phyloP scores from a whole-genome alignment of 2,329 filamentous ascomycete species.

The Huntiella bhutanensis region DNA sequence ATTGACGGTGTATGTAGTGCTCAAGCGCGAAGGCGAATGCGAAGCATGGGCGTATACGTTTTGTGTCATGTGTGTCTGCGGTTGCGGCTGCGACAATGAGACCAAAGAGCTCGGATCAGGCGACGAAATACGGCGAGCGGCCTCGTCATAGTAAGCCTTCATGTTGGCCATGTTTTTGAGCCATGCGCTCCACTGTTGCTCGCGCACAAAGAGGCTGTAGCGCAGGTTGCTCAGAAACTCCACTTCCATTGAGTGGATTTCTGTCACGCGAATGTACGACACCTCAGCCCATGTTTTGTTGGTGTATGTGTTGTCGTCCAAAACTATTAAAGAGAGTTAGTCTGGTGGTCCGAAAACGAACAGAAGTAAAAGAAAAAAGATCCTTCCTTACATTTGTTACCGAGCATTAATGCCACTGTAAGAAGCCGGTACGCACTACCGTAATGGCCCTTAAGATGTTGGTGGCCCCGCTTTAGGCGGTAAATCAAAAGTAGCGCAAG shows the following conservation, averaged over 20 bases:
- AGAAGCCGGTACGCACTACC: slow-evolving; percentile 87
- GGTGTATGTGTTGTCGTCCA: slow-evolving; percentile 97
- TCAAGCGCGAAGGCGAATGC: slow-evolving; percentile 8
- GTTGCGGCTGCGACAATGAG: not conserved
- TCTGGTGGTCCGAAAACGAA: not conserved
- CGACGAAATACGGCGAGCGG: slow-evolving; percentile 32
- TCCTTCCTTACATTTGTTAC: slow-evolving; percentile 65
- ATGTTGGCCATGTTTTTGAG: slow-evolving; percentile 67
- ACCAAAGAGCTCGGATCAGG: slow-evolving; percentile 3
- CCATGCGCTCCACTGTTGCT: slow-evolving; percentile 76
- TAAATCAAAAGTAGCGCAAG: slow-evolving; percentile 85
- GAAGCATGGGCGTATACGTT: slow-evolving; percentile 2
- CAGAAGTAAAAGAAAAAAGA: not conserved
- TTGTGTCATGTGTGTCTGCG: not conserved
- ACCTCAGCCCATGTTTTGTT: slow-evolving; percentile 99
- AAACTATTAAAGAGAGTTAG: slow-evolving; percentile 25
- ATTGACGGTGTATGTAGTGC: slow-evolving; percentile 4
- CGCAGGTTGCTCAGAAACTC: slow-evolving; percentile 98
- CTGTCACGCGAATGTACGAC: slow-evolving; percentile 76
- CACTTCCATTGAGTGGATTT: slow-evolving; percentile 99
- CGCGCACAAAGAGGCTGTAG: slow-evolving; percentile 76
- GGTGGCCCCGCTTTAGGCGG: slow-evolving; percentile 76
- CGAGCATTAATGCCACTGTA: slow-evolving; percentile 90
- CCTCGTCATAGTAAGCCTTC: slow-evolving; percentile 55
- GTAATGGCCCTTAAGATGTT: slow-evolving; percentile 70